phyloP scores from a whole-genome alignment of 208 protist species.

The Leptomonas seymouri region DNA sequence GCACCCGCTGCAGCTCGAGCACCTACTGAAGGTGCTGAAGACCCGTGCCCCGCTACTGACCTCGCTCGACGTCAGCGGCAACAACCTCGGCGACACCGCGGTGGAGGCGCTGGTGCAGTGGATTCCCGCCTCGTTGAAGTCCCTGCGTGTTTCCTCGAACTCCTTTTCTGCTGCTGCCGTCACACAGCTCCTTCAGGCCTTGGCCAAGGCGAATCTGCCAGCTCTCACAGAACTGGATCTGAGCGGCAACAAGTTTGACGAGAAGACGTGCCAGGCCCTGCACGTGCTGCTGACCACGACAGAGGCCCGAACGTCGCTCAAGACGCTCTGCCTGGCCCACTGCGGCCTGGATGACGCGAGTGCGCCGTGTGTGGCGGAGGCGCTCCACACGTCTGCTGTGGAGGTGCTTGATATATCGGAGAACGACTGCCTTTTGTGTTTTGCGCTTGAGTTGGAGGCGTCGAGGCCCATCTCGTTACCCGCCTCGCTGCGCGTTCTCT shows the following conservation, averaged over 20 bases:
- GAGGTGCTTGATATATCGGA: constrained; percentile 39
- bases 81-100: constrained; percentile 46
- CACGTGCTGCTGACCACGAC: constrained; percentile 16
- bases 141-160: constrained; percentile 37
- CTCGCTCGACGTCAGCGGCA: constrained; percentile 57
- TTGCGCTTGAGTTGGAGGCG: constrained; percentile 30
- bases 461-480: constrained; percentile 31
- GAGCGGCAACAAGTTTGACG: constrained; percentile 23
- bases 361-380: constrained; percentile 18
- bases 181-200: constrained; percentile 8
- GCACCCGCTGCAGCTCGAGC: constrained; percentile 10
- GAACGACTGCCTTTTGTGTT: constrained; percentile 50
- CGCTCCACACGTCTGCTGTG: constrained; percentile 14
- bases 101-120: constrained; percentile 23
- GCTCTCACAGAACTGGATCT: constrained; percentile 17
- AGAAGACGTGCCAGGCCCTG: constrained; percentile 16
- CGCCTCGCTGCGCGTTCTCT: constrained; percentile 38
- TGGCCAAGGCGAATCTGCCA: constrained; percentile 5
- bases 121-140: constrained; percentile 22
- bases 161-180: constrained; percentile 19
- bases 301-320: constrained; percentile 13
- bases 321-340: constrained; percentile 21
- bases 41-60: constrained; percentile 29
- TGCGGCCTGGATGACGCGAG: constrained; percentile 25
- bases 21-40: constrained; percentile 17